Percentiles rank a stretch among this genome's conserved stretches.
phyloP scores from a whole-genome alignment of 2,329 filamentous ascomycete species.

The Fulvia fulva region DNA sequence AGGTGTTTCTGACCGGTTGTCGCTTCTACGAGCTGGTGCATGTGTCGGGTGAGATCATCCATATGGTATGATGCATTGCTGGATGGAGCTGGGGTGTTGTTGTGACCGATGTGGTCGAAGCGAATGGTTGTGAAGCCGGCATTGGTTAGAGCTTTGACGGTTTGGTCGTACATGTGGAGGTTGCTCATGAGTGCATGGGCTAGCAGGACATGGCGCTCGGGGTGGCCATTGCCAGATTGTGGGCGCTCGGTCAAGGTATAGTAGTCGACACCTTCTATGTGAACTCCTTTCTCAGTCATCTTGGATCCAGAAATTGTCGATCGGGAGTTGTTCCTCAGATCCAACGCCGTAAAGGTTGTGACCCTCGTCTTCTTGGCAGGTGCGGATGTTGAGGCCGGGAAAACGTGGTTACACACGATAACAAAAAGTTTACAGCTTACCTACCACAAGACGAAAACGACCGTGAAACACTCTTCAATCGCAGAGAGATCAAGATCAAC shows the following conservation, averaged over 20 bases:
- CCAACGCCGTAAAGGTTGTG: too few species aligned
- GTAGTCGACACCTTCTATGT: constrained; percentile 27
- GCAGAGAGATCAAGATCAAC: not conserved
- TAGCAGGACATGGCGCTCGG: constrained; percentile 20
- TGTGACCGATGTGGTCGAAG: constrained; percentile 30
- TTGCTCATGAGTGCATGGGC: constrained; percentile 31
- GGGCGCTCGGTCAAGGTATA: constrained; percentile 24
- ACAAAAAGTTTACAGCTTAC: not conserved
- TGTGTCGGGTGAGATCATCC: constrained; percentile 26
- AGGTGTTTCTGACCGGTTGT: constrained; percentile 13
- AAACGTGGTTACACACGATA: not conserved
- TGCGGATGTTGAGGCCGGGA: not conserved
- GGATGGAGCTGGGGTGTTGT: constrained; percentile 17
- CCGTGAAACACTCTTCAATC: not conserved
- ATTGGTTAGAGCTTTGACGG: constrained; percentile 17
- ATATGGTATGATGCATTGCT: constrained; percentile 13
- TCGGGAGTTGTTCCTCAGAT: too few species aligned
- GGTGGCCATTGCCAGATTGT: not conserved
- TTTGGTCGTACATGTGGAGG: constrained; percentile 27
- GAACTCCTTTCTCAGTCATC: constrained; percentile 11
- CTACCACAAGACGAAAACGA: not conserved
- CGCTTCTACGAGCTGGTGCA: constrained; percentile 21
- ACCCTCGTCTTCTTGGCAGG: not conserved
- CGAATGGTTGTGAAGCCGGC: constrained; percentile 28
- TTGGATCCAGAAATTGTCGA: not conserved